Conservation (phyloP, 768 basidiomycete species). For the Lentinula sp. region DNA sequence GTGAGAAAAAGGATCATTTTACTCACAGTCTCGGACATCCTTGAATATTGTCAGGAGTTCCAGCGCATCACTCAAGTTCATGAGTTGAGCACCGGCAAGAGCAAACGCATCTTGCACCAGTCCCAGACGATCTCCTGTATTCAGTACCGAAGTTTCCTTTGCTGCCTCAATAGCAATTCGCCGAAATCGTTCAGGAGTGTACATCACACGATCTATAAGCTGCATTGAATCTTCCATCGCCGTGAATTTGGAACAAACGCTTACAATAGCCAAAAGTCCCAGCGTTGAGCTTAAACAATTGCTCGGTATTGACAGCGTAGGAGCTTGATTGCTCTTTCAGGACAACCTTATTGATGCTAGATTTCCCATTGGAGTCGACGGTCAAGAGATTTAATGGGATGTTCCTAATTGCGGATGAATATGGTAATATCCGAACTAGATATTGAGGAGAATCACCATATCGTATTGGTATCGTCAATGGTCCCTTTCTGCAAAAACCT, state of each 20-base stretch:
- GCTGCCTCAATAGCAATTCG: conserved; percentile 79
- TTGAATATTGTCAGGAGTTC: conserved; percentile 56
- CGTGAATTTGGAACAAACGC: conserved; percentile 20
- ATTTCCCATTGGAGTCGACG: conserved; percentile 51
- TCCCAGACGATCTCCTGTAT: conserved; percentile 84
- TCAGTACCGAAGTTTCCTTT: conserved; percentile 58
- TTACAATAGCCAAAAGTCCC: conserved; percentile 85
- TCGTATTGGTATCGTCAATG: conserved; percentile 79
- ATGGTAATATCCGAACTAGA: too few species aligned
- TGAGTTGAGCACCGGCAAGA: conserved; percentile 75
- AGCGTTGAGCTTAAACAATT: conserved; percentile 86
- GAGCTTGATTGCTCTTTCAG: conserved; percentile 63
- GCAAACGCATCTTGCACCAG: conserved; percentile 80
- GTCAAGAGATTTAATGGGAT: conserved; percentile 75
- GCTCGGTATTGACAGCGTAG: conserved; percentile 67
- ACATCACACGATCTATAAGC: conserved; percentile 72
- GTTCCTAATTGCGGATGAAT: conserved; percentile 43
- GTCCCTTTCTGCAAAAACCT: conserved; percentile 86
- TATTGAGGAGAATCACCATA: conserved; percentile 50
- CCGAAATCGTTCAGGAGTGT: conserved; percentile 71
- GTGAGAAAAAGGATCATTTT: conserved; percentile 8
- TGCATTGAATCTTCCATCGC: not conserved
- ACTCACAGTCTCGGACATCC: conserved; percentile 66
- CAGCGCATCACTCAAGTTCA: conserved; percentile 61
- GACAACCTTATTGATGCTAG: conserved; percentile 54